These are phyloP conservation scores for Daphne laureola DNA, from an alignment of 441 rosid species.

Conservation along the genomic window DNA sequence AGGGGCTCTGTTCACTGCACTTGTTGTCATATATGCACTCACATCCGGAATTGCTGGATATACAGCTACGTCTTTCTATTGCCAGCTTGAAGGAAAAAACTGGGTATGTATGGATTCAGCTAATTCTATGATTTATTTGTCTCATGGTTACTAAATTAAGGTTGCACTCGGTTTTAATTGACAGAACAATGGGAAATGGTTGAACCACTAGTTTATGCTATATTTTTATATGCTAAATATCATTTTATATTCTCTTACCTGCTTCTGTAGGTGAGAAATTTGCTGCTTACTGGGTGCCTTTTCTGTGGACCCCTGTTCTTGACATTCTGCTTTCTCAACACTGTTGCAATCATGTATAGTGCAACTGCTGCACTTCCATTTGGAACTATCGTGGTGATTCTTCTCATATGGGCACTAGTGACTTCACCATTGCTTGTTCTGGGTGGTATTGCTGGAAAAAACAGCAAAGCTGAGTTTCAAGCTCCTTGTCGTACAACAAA, in stretches of 20 bases:
- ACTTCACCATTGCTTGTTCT: constrained; percentile 60
- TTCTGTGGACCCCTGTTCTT: constrained; percentile 76
- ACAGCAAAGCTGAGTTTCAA: constrained; percentile 71
- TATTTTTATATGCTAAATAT: not conserved
- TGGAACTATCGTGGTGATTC: constrained; percentile 61
- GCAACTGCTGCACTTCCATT: constrained; percentile 68
- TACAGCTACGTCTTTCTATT: constrained; percentile 63
- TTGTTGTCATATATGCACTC: constrained; percentile 71
- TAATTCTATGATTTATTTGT: not conserved
- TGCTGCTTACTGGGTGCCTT: constrained; percentile 64
- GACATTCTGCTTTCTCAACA: constrained; percentile 70
- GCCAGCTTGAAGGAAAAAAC: constrained; percentile 73
- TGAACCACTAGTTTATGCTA: no score
- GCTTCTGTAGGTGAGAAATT: constrained; percentile 54
- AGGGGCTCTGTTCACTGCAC: constrained; percentile 78
- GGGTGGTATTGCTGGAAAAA: constrained; percentile 83
- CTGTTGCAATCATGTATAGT: constrained; percentile 54
- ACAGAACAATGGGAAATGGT: no score
- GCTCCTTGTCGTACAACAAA: constrained; percentile 71
- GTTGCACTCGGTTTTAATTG: not conserved
- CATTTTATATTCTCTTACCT: not conserved
- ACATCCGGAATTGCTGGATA: constrained; percentile 80
- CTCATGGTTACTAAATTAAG: not conserved
- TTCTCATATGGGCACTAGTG: constrained; percentile 61
- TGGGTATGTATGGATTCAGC: constrained; percentile 41